Evolutionary conservation across 2,329 filamentous ascomycete genomes (phyloP).

Genomic region (Venturia oleaginea): DNA sequence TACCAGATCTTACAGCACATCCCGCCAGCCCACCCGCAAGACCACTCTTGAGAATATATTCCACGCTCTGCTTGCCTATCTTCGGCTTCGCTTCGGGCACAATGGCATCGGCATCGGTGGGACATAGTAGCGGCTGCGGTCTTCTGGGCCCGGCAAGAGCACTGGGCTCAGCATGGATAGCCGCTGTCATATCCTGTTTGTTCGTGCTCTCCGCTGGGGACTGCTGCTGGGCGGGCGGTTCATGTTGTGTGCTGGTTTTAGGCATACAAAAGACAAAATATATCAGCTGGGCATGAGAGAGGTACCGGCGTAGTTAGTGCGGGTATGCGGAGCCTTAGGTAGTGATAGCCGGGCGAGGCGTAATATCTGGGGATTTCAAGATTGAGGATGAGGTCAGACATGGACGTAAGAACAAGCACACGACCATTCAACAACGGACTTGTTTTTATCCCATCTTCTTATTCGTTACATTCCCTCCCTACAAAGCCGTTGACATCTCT

Average conservation of each 20-base stretch:
- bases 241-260: not conserved
- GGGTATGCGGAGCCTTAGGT: not conserved
- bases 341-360: not conserved
- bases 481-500: not conserved
- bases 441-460: not conserved
- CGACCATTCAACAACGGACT: not conserved
- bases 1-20: conserved; percentile 63
- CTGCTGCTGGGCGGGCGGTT: conserved; percentile 1
- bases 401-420: not conserved
- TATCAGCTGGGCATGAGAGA: conserved; percentile 2
- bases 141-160: not conserved
- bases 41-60: conserved; percentile 77
- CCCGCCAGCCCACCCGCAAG: conserved; percentile 84
- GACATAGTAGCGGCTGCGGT: conserved; percentile 34
- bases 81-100: conserved; percentile 32
- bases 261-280: not conserved
- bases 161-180: conserved; percentile 1
- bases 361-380: not conserved
- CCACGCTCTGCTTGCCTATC: conserved; percentile 61
- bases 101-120: conserved; percentile 44
- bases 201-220: not conserved
- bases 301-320: not conserved
- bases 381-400: not conserved
- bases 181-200: conserved; percentile 3
- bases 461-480: not conserved